These are phyloP conservation scores for Boletus fagicola DNA, from an alignment of 768 basidiomycete genomes.

Conservation along the genomic window DNA sequence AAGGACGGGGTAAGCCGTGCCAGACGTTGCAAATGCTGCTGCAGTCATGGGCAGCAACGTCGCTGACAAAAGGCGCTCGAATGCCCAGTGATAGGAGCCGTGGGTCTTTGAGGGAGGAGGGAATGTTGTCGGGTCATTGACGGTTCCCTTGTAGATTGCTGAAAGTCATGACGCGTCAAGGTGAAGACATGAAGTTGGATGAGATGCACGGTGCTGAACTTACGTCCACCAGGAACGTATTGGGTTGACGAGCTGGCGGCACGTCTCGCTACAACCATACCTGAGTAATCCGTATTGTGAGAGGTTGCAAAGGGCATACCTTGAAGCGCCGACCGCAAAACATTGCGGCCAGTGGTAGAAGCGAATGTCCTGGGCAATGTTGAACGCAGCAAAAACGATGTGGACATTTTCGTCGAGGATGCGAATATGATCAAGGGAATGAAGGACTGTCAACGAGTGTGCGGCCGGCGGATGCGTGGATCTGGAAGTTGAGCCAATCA, in stretches of 20 bases:
- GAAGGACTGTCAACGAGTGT: too few species aligned
- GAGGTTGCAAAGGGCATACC: conserved; percentile 28
- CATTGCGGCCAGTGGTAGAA: conserved; percentile 37
- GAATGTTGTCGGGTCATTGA: conserved; percentile 93
- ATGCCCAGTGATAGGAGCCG: conserved; percentile 91
- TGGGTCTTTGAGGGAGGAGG: conserved; percentile 76
- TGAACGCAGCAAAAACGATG: conserved; percentile 48
- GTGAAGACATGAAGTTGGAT: neutral
- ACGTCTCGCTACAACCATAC: conserved; percentile 37
- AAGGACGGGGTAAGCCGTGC: conserved; percentile 74
- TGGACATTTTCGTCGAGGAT: conserved; percentile 40
- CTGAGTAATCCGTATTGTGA: neutral
- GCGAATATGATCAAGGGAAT: neutral
- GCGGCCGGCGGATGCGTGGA: neutral
- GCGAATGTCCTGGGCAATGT: conserved; percentile 45
- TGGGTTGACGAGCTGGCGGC: conserved; percentile 34
- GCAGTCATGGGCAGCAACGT: conserved; percentile 85
- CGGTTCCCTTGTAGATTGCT: conserved; percentile 89
- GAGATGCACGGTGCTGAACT: conserved; percentile 29
- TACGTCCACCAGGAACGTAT: conserved; percentile 73
- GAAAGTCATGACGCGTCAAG: neutral
- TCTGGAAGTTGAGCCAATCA: conserved; percentile 14
- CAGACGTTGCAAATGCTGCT: conserved; percentile 79
- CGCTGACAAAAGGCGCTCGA: conserved; percentile 89
- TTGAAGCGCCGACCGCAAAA: conserved; percentile 40